A percentile compares a stretch with the other conserved stretches of the same genome.
Evolutionary conservation across 345 rosid genomes (phyloP).

Genomic region (Gossypium mustelinum): DNA sequence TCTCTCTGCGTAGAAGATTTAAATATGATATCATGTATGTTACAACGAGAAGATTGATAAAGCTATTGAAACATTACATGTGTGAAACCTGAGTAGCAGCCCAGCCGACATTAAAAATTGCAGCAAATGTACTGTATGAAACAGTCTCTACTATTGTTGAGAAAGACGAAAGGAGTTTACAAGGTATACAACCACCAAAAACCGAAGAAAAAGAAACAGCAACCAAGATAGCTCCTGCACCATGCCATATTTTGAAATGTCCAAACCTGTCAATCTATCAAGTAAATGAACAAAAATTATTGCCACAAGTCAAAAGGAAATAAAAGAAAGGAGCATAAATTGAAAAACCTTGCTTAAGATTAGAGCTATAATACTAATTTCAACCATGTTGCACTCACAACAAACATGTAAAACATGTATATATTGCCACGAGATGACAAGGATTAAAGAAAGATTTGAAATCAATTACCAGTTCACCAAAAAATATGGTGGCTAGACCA

Average conservation of each 20-base stretch:
- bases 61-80: slow-evolving; percentile 51
- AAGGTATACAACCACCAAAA: slow-evolving; percentile 85
- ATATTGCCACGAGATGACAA: neutral
- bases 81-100: slow-evolving; percentile 98
- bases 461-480: slow-evolving; percentile 77
- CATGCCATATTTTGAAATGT: slow-evolving; percentile 91
- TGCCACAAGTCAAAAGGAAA: neutral
- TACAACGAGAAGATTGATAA: neutral
- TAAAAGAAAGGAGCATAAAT: neutral
- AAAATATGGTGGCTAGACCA: slow-evolving; percentile 74
- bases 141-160: slow-evolving; percentile 53
- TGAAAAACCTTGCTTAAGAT: neutral
- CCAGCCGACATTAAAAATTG: slow-evolving; percentile 94
- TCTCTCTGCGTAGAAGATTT: neutral
- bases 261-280: slow-evolving; percentile 96
- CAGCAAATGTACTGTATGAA: slow-evolving; percentile 80
- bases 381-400: neutral
- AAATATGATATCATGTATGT: slow-evolving; percentile 8
- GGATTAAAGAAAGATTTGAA: neutral
- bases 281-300: slow-evolving; percentile 11
- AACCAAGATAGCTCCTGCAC: slow-evolving; percentile 83
- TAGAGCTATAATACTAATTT: neutral
- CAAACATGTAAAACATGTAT: neutral
- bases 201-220: slow-evolving; percentile 94
- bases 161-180: slow-evolving; percentile 48